Base-by-base conservation (phyloP, 495 filamentous ascomycete species). In the Penicillium salamii region DNA sequence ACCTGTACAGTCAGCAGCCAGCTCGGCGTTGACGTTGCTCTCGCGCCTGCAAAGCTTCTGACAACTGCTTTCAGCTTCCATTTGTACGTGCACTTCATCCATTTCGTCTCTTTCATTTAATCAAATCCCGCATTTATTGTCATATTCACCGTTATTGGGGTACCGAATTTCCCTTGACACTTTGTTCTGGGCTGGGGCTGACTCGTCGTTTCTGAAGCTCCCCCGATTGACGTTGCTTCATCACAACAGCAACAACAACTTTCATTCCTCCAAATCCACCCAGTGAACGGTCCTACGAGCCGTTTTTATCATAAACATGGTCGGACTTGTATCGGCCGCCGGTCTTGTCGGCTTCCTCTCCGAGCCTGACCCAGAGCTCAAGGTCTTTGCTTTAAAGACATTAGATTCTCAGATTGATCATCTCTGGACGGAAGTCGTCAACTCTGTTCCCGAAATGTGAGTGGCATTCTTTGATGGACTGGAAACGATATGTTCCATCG, bases 401-500 rank as follows among this genome's bases (percentile, higher is more conserved):
- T 80, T 97, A 61, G 93, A 97, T 71, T 88, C 93, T 51, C 85
- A 96, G 58, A 93, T 99, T 60, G 90, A 97, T 67, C 85, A 90
- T 43, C 79, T 97, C 53, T 99, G 95, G 95, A 90, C 91, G 47
- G 93, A 99, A 76, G 89, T 99, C 39, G 91, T 92, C 23, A 89
- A 85, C 40, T 85, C 87, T 36, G 81, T 99, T 60, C 88, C 86
- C 56, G 86, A 96, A 71, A 96, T 99, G 91, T 96, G 75, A 69
- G 90, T 79, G 36, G 4, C 35, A 18, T 1, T 21, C 3, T 35
- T 8, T 39, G 13, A 9, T 33, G 14, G 19, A 32, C 7, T 32
- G 17, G 14, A 12, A 24, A 3, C 28, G 32, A 34, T 23, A n/a
- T 38, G 29, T 21, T 26, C 38, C 21, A 40, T 45, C 20, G 20